Conservation (phyloP, 2,329 filamentous ascomycete species). For the Fusarium xyrophilum region DNA sequence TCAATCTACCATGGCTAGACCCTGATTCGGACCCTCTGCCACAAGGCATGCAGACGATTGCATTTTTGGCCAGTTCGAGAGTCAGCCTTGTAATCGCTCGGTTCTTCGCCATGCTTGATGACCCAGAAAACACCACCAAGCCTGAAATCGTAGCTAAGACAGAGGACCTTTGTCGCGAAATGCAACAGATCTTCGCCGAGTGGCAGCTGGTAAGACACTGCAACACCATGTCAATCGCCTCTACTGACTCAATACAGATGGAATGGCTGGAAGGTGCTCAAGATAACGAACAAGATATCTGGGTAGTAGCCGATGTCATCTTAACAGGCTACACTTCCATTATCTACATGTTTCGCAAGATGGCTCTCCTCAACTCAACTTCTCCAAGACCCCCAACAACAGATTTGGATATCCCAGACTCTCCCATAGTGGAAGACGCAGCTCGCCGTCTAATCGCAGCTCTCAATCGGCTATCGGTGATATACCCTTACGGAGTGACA, state of each 20-base stretch:
- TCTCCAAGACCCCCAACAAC: slow-evolving; percentile 39
- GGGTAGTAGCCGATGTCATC: slow-evolving; percentile 42
- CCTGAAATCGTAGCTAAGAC: slow-evolving; percentile 38
- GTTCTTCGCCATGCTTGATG: slow-evolving; percentile 43
- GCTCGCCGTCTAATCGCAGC: slow-evolving; percentile 34
- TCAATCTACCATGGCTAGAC: slow-evolving; percentile 45
- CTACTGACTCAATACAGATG: slow-evolving; percentile 19
- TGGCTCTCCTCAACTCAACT: slow-evolving; percentile 38
- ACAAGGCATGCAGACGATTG: slow-evolving; percentile 35
- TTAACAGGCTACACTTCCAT: slow-evolving; percentile 44
- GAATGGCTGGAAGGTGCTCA: slow-evolving; percentile 35
- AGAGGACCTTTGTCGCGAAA: slow-evolving; percentile 41
- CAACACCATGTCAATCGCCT: rapidly evolving
- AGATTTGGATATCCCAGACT: slow-evolving; percentile 42
- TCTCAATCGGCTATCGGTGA: slow-evolving; percentile 28
- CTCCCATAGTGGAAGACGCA: slow-evolving; percentile 41
- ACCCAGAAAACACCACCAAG: slow-evolving; percentile 26
- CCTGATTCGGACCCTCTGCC: slow-evolving; percentile 25
- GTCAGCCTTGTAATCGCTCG: slow-evolving; percentile 42
- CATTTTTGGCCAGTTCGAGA: slow-evolving; percentile 42
- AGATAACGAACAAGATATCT: slow-evolving; percentile 35
- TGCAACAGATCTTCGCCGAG: slow-evolving; percentile 39
- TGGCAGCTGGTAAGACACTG: slow-evolving; percentile 39
- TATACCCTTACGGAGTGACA: slow-evolving; percentile 36
- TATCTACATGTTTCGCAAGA: slow-evolving; percentile 47